phyloP scores from a whole-genome alignment of 2,329 filamentous ascomycete genomes.

The Cercospora zeae-maydis region DNA sequence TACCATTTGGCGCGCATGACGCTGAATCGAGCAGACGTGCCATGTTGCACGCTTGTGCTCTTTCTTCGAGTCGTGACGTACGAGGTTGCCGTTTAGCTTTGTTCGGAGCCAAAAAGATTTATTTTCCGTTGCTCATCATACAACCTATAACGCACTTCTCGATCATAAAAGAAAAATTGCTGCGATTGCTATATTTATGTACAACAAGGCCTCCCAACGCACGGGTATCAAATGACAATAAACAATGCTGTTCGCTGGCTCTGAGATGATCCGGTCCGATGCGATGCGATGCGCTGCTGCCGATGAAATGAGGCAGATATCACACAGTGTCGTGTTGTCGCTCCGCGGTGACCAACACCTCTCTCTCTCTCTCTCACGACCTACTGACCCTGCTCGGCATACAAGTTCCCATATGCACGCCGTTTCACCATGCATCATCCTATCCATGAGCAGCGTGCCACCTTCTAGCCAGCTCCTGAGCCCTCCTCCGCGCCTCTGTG shows the following conservation, averaged over 20 bases:
- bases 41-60: conserved; percentile 7
- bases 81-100: not conserved
- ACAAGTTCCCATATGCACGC: not conserved
- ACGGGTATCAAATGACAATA: too few species aligned
- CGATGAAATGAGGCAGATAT: too few species aligned
- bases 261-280: too few species aligned
- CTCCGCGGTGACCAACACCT: too few species aligned
- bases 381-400: not conserved
- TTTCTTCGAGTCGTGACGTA: conserved; percentile 19
- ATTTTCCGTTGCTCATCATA: not conserved
- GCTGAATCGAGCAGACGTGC: not conserved
- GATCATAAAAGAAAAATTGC: too few species aligned
- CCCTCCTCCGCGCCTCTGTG: conserved; percentile 42
- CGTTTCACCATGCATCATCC: not conserved
- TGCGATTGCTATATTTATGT: not conserved
- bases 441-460: conserved; percentile 38
- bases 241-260: too few species aligned
- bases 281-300: too few species aligned
- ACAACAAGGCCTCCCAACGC: not conserved
- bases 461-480: conserved; percentile 44
- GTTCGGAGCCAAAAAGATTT: not conserved
- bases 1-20: conserved; percentile 8
- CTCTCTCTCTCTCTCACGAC: too few species aligned
- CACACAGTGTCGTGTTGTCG: too few species aligned
- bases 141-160: too few species aligned